A percentile compares a stretch with the other conserved stretches of the same genome.
Conservation (phyloP, 2,329 filamentous ascomycete species). For the Tolypocladium paradoxum region DNA sequence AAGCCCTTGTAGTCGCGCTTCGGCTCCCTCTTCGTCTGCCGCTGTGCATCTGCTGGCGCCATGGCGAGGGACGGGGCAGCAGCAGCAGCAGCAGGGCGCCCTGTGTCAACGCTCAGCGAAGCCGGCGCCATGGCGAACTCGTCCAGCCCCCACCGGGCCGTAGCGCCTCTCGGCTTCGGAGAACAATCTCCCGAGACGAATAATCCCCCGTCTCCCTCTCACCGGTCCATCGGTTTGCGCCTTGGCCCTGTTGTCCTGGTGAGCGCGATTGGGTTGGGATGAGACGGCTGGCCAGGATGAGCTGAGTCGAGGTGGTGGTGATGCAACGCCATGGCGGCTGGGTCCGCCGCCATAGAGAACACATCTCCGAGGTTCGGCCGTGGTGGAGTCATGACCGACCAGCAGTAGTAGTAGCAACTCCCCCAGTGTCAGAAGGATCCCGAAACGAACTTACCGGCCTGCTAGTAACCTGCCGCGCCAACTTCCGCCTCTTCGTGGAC, state of each 20-base stretch:
- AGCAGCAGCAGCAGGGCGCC: not conserved
- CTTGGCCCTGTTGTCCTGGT: too few relatives aligned
- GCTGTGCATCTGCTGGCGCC: not conserved
- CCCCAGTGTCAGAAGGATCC: too few relatives aligned
- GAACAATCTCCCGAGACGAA: not conserved
- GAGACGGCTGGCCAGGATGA: not conserved
- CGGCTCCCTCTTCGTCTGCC: too few relatives aligned
- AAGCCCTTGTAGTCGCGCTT: conserved; percentile 77
- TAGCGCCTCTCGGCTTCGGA: not conserved
- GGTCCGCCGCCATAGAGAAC: too few relatives aligned
- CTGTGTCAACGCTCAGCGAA: not conserved
- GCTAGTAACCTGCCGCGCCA: too few relatives aligned
- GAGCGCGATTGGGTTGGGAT: not conserved
- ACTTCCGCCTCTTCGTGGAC: too few relatives aligned
- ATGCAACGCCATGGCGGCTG: too few relatives aligned
- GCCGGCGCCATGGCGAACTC: not conserved
- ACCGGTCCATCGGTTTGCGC: not conserved
- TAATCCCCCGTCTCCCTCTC: not conserved
- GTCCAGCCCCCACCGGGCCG: too few relatives aligned
- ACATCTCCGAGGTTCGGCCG: too few relatives aligned
- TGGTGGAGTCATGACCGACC: too few relatives aligned
- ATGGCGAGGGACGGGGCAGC: not conserved
- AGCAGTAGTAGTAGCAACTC: too few relatives aligned
- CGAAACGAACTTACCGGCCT: too few relatives aligned
- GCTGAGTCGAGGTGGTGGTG: not conserved